Base-by-base conservation (phyloP, 208 protist species). In the Leishmania tarentolae region DNA sequence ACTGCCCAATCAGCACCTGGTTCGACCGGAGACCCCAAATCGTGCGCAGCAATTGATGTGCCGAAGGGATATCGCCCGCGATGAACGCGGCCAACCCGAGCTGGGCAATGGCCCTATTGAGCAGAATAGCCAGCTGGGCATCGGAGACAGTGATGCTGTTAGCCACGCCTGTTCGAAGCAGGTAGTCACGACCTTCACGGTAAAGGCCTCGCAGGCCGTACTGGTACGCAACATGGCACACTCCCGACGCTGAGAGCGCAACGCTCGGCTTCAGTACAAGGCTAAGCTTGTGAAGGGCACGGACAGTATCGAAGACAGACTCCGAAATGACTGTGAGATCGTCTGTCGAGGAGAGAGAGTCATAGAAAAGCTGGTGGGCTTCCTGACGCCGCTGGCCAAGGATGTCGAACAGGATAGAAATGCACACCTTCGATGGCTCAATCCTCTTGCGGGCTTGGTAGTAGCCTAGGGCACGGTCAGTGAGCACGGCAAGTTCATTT, bases 51-150 rank as follows among this genome's bases (percentile, higher is more conserved):
- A 96, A 76, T 66, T 90, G 82, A 83, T 95, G 93, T 21, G 92
- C 75, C 76, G 93, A 81, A 13, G 82, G 37, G 70, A 96, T 88
- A 76, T 96, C 88, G 53, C 88, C 89, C 6, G 84, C 88, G 31
- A 88, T 81, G 81, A 97, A 97, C 47, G 94, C 92, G 71, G 92
- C 84, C 76, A 97, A 90, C 13, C 92, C 92, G 61, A 97, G 86
- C 78, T 96, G 94, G 7, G 91, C 89, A 80, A 97, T 89, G 52
- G 89, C 88, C 61, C 94, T 88, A 84, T 97, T 96, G 70, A 93
- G 90, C 47, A 95, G 66, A 73, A 95, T 90, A n/a, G 87, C 84
- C 61, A 95, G 87, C 15, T 61, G 11, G 8, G 87, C 74, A 37
- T 88, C 79, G 35, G 24, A 35, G 42, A 63, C 80, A 42, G 69